Evolutionary conservation across 495 filamentous ascomycete genomes (phyloP).

Genomic region (Penicillium alfredii): DNA sequence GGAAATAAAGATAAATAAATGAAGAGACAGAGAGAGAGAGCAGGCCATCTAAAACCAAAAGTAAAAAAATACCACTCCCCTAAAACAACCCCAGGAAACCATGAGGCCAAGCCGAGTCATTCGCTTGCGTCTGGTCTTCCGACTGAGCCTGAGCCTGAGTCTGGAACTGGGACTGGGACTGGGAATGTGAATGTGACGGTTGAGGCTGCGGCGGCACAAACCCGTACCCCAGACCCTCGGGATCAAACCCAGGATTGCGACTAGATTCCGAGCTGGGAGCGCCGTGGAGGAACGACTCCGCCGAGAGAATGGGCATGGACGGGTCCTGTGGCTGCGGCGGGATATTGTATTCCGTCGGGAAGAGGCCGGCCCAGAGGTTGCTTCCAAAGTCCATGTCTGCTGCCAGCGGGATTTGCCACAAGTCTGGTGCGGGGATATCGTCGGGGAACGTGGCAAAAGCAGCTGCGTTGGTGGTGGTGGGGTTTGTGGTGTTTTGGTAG

Average conservation of each 20-base stretch:
- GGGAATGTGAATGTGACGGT: too few species aligned
- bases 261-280: slow-evolving; percentile 3
- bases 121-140: neutral
- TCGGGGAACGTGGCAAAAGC: too few species aligned
- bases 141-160: slow-evolving; percentile 1
- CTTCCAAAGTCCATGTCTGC: slow-evolving; percentile 35
- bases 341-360: slow-evolving; percentile 11
- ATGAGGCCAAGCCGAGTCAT: slow-evolving; percentile 11
- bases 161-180: too few species aligned
- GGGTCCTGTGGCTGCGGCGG: slow-evolving; percentile 1
- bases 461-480: slow-evolving; percentile 6
- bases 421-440: too few species aligned
- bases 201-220: neutral
- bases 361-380: slow-evolving; percentile 27
- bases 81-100: slow-evolving; percentile 20
- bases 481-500: slow-evolving; percentile 15
- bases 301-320: slow-evolving; percentile 13
- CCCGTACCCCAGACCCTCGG: slow-evolving; percentile 4
- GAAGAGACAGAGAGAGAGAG: neutral
- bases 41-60: neutral
- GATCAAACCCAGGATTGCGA: neutral
- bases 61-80: neutral
- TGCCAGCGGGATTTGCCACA: slow-evolving; percentile 36
- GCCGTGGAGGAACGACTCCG: slow-evolving; percentile 18
- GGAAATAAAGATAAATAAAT: too few species aligned